phyloP scores from a whole-genome alignment of 2,329 filamentous ascomycete species.

The Aureobasidium vineae region DNA sequence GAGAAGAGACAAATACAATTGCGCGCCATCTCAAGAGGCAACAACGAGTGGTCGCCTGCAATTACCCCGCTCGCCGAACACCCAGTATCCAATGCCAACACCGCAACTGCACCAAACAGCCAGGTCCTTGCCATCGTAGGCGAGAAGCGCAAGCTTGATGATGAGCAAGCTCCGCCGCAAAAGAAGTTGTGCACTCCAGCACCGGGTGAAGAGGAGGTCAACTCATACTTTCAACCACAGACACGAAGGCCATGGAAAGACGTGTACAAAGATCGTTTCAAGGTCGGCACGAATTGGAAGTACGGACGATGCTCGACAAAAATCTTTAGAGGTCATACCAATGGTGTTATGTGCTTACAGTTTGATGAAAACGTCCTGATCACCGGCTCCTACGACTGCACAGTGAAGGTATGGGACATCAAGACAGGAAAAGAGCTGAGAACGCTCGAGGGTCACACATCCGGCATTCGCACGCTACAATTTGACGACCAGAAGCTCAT shows the following conservation, averaged over 20 bases:
- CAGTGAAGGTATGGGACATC: constrained; percentile 94
- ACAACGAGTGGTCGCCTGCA: constrained; percentile 54
- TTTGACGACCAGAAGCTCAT: constrained; percentile 92
- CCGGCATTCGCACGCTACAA: constrained; percentile 82
- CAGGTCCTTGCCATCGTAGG: constrained; percentile 22
- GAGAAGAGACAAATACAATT: constrained; percentile 83
- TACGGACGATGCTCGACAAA: constrained; percentile 84
- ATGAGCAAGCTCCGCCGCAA: background rate
- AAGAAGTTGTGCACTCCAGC: constrained; percentile 40
- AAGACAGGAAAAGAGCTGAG: constrained; percentile 81
- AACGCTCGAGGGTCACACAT: constrained; percentile 79
- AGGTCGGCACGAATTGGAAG: constrained; percentile 97
- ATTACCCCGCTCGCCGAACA: constrained; percentile 45
- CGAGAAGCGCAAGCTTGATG: constrained; percentile 28
- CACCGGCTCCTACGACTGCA: constrained; percentile 92
- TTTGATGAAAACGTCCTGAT: constrained; percentile 89
- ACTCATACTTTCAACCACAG: constrained; percentile 50
- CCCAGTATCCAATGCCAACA: background rate
- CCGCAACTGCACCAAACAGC: background rate
- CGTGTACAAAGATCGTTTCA: constrained; percentile 92
- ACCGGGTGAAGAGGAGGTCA: constrained; percentile 32
- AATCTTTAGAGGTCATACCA: constrained; percentile 80
- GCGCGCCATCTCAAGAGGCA: constrained; percentile 59
- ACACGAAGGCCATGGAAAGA: constrained; percentile 81
- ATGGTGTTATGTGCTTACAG: constrained; percentile 76